phyloP scores from a whole-genome alignment of 805 yeast species.

The Wickerhamiella hasegawae region DNA sequence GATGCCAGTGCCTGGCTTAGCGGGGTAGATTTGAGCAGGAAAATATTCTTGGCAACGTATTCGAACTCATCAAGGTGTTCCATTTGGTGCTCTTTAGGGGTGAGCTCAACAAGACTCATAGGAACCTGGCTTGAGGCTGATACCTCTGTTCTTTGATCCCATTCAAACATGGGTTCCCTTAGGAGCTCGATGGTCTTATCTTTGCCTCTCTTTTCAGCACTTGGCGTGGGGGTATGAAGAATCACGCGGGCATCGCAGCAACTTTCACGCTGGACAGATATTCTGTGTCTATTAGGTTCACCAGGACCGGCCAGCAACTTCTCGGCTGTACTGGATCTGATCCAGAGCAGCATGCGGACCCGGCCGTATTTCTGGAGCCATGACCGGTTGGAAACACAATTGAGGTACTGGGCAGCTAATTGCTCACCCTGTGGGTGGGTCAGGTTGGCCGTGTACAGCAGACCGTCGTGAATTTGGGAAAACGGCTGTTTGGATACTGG shows the following conservation, averaged over 20 bases:
- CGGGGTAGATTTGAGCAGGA: constrained; percentile 32
- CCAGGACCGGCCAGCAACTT: constrained; percentile 46
- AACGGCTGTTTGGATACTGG: constrained; percentile 24
- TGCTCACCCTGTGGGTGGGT: constrained; percentile 46
- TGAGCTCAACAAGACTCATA: constrained; percentile 37
- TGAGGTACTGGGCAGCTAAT: constrained; percentile 57
- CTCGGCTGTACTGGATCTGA: constrained; percentile 41
- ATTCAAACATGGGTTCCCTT: constrained; percentile 6
- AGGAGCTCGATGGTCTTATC: constrained; percentile 2
- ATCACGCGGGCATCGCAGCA: constrained; percentile 36
- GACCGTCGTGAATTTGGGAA: constrained; percentile 32
- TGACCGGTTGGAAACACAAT: constrained; percentile 48
- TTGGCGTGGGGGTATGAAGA: constrained; percentile 8
- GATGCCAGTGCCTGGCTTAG: constrained; percentile 31
- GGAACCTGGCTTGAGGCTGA: constrained; percentile 18
- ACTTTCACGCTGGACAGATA: constrained; percentile 48
- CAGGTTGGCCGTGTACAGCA: constrained; percentile 45
- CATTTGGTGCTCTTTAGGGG: constrained; percentile 29
- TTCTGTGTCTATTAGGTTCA: constrained; percentile 37
- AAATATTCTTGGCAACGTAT: constrained; percentile 44
- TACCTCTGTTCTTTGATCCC: constrained; percentile 6
- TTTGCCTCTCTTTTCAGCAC: constrained; percentile 16
- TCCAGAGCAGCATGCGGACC: constrained; percentile 59
- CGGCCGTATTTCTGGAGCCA: constrained; percentile 65
- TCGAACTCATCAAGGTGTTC: constrained; percentile 44